Percentiles rank a stretch among this genome's conserved stretches.
Evolutionary conservation across 768 basidiomycete genomes (phyloP).

Genomic region (Guyanaporus albipodus): DNA sequence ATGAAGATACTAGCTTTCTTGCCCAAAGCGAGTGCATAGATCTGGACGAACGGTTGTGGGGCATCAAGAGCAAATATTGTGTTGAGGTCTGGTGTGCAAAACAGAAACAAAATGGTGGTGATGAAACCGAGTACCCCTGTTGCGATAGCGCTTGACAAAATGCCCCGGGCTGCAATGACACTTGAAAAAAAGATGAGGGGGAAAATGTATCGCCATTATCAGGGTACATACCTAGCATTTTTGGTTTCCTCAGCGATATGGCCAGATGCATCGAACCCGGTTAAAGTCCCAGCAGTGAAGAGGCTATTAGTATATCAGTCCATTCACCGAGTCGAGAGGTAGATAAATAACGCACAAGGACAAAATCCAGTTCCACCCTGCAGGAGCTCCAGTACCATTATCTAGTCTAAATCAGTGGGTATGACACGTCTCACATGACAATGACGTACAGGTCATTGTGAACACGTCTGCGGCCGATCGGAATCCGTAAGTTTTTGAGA

Average conservation of each 20-base stretch:
- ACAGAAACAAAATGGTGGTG: conserved; percentile 77
- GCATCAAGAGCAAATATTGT: conserved; percentile 71
- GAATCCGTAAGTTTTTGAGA: conserved; percentile 86
- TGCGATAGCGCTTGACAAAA: conserved; percentile 71
- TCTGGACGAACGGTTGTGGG: conserved; percentile 88
- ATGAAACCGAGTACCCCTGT: conserved; percentile 78
- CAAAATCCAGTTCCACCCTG: conserved; percentile 90
- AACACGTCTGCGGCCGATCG: conserved; percentile 81
- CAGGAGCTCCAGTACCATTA: conserved; percentile 83
- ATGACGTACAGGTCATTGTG: conserved; percentile 65
- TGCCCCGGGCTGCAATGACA: conserved; percentile 77
- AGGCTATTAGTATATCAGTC: conserved; percentile 54
- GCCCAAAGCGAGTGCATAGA: conserved; percentile 82
- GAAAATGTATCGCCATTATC: neutral
- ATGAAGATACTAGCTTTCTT: conserved; percentile 39
- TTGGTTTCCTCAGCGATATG: conserved; percentile 89
- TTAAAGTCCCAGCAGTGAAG: conserved; percentile 83
- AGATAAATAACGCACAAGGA: conserved; percentile 60
- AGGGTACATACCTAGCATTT: conserved; percentile 55
- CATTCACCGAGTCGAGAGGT: neutral
- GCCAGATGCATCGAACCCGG: conserved; percentile 87
- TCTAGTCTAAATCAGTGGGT: conserved; percentile 44
- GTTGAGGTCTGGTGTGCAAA: conserved; percentile 78
- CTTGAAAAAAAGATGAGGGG: conserved; percentile 35
- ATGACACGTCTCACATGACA: conserved; percentile 17